Conservation (phyloP, 2,329 filamentous ascomycete species). For the Sporothrix brasiliensis region DNA sequence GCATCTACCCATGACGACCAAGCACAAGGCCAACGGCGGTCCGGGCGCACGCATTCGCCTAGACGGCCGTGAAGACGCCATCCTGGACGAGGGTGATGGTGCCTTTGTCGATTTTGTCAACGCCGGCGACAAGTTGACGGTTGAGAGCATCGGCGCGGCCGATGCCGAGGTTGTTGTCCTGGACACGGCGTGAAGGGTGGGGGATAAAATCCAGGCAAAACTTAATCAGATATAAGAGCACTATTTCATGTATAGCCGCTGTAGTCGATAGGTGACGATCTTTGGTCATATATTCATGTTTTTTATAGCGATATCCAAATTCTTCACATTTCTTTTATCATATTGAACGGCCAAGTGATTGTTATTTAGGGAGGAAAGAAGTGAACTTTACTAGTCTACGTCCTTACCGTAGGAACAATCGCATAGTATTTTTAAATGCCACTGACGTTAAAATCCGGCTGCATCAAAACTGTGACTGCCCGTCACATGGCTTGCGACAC, state of each 20-base stretch:
- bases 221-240: constrained; percentile 5
- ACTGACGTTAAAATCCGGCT: background rate
- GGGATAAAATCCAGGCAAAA: background rate
- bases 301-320: background rate
- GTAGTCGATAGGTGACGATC: background rate
- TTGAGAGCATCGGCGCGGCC: constrained; percentile 69
- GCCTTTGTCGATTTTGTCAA: constrained; percentile 55
- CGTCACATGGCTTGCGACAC: background rate
- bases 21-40: constrained; percentile 53
- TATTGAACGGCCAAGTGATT: background rate
- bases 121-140: constrained; percentile 63
- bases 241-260: background rate
- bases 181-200: constrained; percentile 57
- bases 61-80: constrained; percentile 66
- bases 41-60: constrained; percentile 72
- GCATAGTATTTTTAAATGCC: background rate
- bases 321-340: background rate
- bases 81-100: constrained; percentile 77
- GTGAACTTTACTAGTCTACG: background rate
- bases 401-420: background rate
- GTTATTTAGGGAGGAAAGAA: no score
- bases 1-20: constrained; percentile 73
- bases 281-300: background rate
- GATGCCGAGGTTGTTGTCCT: constrained; percentile 71
- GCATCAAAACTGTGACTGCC: background rate